These are phyloP conservation scores for Candida sojae DNA, from an alignment of 1,139 yeast genomes.

Conservation along the genomic window DNA sequence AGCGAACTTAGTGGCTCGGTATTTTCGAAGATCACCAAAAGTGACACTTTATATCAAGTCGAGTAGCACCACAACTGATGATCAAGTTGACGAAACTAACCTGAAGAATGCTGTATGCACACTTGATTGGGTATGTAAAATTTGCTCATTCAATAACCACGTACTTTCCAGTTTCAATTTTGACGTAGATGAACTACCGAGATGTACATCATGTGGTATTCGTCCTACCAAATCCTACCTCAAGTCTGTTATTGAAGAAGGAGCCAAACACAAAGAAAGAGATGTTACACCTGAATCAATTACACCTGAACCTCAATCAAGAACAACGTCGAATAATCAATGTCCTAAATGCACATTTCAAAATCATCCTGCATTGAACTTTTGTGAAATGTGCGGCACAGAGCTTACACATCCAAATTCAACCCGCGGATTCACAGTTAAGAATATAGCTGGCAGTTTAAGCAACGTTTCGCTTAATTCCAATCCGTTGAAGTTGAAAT, in stretches of 20 bases:
- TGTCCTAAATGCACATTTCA: constrained; percentile 86
- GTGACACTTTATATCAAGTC: constrained; percentile 40
- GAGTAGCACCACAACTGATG: neutral
- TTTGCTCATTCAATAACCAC: constrained; percentile 72
- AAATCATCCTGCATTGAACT: constrained; percentile 75
- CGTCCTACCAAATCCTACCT: constrained; percentile 21
- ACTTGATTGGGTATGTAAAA: constrained; percentile 79
- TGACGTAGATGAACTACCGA: constrained; percentile 42
- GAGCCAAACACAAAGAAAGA: neutral
- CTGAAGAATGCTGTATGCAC: constrained; percentile 10
- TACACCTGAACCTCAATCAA: constrained; percentile 7
- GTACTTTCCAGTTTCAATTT: constrained; percentile 35
- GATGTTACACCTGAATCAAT: constrained; percentile 6
- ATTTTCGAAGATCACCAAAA: constrained; percentile 79
- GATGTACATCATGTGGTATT: constrained; percentile 81
- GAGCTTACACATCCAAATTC: constrained; percentile 30
- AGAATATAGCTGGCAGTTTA: constrained; percentile 11
- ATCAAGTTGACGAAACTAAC: neutral
- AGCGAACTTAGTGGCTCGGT: constrained; percentile 57
- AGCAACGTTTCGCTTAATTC: constrained; percentile 5
- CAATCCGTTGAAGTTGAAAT: constrained; percentile 23
- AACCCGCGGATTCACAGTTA: constrained; percentile 16
- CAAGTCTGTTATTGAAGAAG: constrained; percentile 5
- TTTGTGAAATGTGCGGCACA: constrained; percentile 88
- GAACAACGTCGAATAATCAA: constrained; percentile 38